These are phyloP conservation scores for Lenwebbia sp. DNA, from an alignment of 345 rosid genomes.

Conservation along the genomic window DNA sequence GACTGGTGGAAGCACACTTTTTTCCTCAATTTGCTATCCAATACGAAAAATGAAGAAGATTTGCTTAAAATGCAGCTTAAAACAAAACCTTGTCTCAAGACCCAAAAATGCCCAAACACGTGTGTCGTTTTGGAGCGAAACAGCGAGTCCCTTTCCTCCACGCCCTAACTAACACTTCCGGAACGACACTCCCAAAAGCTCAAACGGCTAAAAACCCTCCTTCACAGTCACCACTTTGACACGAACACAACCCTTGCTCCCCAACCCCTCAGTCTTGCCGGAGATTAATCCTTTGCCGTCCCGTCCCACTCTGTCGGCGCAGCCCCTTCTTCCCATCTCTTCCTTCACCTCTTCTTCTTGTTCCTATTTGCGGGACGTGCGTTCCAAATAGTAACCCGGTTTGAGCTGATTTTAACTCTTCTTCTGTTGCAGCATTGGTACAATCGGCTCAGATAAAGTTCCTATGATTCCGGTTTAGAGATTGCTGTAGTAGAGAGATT, in stretches of 20 bases:
- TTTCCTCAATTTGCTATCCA: slow-evolving; percentile 50
- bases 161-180: not conserved
- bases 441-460: not conserved
- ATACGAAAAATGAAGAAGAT: too few species aligned
- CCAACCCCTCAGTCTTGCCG: not conserved
- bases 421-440: not conserved
- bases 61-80: too few species aligned
- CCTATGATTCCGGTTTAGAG: not conserved
- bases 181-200: not conserved
- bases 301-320: not conserved
- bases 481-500: not conserved
- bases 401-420: not conserved
- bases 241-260: not conserved
- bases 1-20: slow-evolving; percentile 79
- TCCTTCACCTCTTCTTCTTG: not conserved
- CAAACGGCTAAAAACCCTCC: not conserved
- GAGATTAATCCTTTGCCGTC: not conserved
- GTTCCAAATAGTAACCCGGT: not conserved
- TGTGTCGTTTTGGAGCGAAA: too few species aligned
- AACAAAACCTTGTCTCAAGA: too few species aligned
- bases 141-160: not conserved
- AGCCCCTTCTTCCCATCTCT: not conserved
- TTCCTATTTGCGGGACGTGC: not conserved
- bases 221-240: not conserved
- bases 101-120: too few species aligned